phyloP scores from a whole-genome alignment of 164 flowering plant species.

The Aristolochia contorta region DNA sequence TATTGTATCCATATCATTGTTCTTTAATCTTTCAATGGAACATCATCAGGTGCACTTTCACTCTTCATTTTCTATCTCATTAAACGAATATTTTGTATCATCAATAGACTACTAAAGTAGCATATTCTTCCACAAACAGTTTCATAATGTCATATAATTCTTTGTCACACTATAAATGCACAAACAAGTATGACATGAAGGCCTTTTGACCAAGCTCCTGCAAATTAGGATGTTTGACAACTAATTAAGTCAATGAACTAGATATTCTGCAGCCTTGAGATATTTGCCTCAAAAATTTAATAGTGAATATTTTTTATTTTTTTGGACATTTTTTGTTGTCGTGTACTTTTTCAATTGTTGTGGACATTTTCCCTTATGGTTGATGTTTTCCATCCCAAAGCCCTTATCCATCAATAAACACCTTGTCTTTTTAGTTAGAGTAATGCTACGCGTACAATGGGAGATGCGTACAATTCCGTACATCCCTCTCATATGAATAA shows the following conservation, averaged over 20 bases:
- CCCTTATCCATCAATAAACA: no score
- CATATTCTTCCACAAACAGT: slow-evolving; percentile 63
- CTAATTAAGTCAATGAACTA: slow-evolving; percentile 44
- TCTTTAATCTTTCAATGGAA: slow-evolving; percentile 19
- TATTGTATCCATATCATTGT: no score
- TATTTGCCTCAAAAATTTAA: slow-evolving; percentile 48
- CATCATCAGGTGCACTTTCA: slow-evolving; percentile 15
- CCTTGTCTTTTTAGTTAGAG: no score
- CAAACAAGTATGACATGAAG: slow-evolving; percentile 69
- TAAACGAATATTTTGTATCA: slow-evolving; percentile 74
- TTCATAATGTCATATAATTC: slow-evolving; percentile 67
- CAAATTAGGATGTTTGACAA: slow-evolving; percentile 62
- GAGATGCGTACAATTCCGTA: no score
- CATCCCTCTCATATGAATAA: no score
- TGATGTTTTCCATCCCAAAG: no score
- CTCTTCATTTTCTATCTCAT: slow-evolving; percentile 37
- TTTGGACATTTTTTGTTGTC: no score
- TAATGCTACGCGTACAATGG: no score
- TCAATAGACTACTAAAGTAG: slow-evolving; percentile 75
- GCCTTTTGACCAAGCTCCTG: slow-evolving; percentile 71
- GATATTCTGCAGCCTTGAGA: slow-evolving; percentile 48
- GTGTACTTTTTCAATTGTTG: no score
- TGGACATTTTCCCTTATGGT: no score
- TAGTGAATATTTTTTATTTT: neutral
- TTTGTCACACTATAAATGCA: slow-evolving; percentile 53